Conservation (phyloP, 345 rosid genomes). For the Diplotaxis tenuifolia region DNA sequence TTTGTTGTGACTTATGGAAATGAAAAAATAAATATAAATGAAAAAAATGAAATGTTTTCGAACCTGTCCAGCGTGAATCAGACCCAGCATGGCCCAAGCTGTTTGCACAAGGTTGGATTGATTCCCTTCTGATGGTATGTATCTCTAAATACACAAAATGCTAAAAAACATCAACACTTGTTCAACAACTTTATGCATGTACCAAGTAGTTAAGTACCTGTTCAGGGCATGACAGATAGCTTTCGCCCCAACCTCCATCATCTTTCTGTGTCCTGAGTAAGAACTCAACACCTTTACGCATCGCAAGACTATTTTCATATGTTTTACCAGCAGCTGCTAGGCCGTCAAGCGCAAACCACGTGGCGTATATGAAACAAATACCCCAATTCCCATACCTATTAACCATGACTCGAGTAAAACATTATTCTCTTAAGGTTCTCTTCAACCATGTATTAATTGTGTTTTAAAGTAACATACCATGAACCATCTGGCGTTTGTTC, state of each 20-base stretch:
- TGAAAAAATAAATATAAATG: neutral
- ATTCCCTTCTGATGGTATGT: conserved; percentile 44
- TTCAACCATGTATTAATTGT: neutral
- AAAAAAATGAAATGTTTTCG: neutral
- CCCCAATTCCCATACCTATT: conserved; percentile 50
- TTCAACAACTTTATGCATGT: neutral
- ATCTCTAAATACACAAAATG: conserved; percentile 37
- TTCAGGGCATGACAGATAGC: conserved; percentile 55
- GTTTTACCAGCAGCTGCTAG: conserved; percentile 47
- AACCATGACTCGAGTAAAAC: neutral
- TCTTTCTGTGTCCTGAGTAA: conserved; percentile 42
- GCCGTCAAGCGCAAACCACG: conserved; percentile 54
- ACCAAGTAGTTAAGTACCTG: conserved; percentile 20
- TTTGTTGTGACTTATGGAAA: neutral
- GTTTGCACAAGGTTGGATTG: conserved; percentile 61
- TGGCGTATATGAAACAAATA: conserved; percentile 45
- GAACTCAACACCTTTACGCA: conserved; percentile 46
- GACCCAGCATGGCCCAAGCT: conserved; percentile 58
- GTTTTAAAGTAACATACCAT: conserved; percentile 32
- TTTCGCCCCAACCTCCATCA: conserved; percentile 68
- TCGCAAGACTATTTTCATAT: conserved; percentile 31
- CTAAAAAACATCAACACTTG: neutral
- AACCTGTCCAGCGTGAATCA: conserved; percentile 53
- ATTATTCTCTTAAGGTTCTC: neutral
- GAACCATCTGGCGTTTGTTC: conserved; percentile 46